These are phyloP conservation scores for Tilletia walkeri DNA, from an alignment of 1,284 basidiomycete genomes.

Conservation along the genomic window DNA sequence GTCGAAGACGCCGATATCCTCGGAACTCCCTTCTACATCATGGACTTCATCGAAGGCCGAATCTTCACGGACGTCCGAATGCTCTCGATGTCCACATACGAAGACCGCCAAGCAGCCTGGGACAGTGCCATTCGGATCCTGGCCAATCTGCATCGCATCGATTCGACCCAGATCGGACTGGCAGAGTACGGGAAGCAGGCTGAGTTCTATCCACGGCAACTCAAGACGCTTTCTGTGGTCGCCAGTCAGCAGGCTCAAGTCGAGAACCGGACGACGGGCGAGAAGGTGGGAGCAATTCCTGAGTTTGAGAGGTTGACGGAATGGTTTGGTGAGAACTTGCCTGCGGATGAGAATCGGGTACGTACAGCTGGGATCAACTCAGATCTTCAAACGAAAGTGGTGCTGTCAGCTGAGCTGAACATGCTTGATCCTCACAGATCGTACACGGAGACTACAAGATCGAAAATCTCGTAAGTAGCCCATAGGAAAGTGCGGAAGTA, in stretches of 20 bases:
- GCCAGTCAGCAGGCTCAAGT: constrained; percentile 70
- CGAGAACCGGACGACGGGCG: constrained; percentile 66
- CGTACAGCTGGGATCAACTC: not conserved
- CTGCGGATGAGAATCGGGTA: constrained; percentile 62
- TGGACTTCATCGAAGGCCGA: constrained; percentile 83
- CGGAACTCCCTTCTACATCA: constrained; percentile 92
- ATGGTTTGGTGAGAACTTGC: constrained; percentile 75
- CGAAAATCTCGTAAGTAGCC: constrained; percentile 68
- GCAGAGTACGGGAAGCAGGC: constrained; percentile 72
- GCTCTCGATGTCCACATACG: constrained; percentile 54
- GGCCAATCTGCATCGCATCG: constrained; percentile 71
- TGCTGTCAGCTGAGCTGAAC: not conserved
- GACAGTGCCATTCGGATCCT: constrained; percentile 62
- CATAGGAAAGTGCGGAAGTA: too few species aligned
- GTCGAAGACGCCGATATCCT: constrained; percentile 69
- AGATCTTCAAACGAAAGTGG: too few species aligned
- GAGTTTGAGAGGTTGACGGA: constrained; percentile 69
- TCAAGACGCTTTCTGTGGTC: constrained; percentile 77
- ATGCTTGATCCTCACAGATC: constrained; percentile 56
- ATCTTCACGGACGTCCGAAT: constrained; percentile 85
- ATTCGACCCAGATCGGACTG: constrained; percentile 71
- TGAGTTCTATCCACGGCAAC: constrained; percentile 86
- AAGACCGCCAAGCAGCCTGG: constrained; percentile 66
- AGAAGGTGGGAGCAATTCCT: constrained; percentile 64
- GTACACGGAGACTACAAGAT: constrained; percentile 97